Base-by-base conservation (phyloP, 805 yeast species). In the Hanseniaspora nectarophila region DNA sequence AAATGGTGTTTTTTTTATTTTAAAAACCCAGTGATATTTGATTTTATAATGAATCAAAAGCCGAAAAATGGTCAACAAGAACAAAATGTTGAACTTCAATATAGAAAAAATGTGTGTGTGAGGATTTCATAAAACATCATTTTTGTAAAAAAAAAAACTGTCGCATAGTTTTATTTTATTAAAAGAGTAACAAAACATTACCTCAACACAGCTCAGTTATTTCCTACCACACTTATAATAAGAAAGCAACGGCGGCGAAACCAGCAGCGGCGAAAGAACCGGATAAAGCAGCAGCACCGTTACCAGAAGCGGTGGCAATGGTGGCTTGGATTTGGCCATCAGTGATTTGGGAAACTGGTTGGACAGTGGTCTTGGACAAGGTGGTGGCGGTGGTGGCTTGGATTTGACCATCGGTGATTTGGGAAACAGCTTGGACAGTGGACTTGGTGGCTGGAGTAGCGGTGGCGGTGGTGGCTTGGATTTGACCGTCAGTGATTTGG, bases 301-400 rank as follows among this genome's bases (percentile, higher is more conserved):
- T 53, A 12, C 40, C 38, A 16, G 39, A 15, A 29, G 38, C 44
- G 29, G 43, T 35, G n/a, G 65, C 44, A 29, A 43, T 44, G 24
- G 60, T 32, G 39, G 76, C 70, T 56, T 67, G 81, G 59, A 76
- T 66, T 66, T 77, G 82, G 61, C 82, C 81, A 58, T 77, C 82
- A 57, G 72, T 62, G 72, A 56, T 69, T 49, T 59, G 57, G 23
- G 69, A 56, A 28, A 64, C 56, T 24, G 65, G 55, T 24, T 56
- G 55, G 37, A 61, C 52, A 43, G 67, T 57, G 26, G 66, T 31
- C 31, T 63, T 54, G 18, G 64, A 54, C 9, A 56, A 40, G 10
- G 60, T 18, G 6, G 65, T 45, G 12, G 53, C 48, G 7, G 34
- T 51, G 47, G 73, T 67, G 37, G 76, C 70, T 56, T 67, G 81